These are phyloP conservation scores for Cephaloascus albidus DNA, from an alignment of 805 yeast species.

Conservation along the genomic window DNA sequence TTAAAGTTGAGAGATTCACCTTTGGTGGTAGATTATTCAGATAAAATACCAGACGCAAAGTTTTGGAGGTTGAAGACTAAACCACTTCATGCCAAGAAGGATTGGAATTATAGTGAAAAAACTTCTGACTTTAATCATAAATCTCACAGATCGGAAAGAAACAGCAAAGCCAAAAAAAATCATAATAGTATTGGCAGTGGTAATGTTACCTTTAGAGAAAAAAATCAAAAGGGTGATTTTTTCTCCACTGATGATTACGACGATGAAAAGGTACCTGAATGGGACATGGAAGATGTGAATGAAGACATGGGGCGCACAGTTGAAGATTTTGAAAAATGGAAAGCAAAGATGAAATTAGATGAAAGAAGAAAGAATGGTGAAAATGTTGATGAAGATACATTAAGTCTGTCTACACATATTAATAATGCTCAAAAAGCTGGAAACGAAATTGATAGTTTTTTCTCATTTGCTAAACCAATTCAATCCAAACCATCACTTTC, in stretches of 20 bases:
- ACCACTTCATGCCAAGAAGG: constrained; percentile 4
- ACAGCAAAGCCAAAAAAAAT: neutral
- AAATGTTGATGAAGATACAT: constrained; percentile 6
- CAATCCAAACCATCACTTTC: neutral
- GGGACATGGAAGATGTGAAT: constrained; percentile 22
- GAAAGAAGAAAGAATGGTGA: constrained; percentile 39
- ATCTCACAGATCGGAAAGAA: neutral
- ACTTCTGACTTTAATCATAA: neutral
- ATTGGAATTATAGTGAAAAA: constrained; percentile 1
- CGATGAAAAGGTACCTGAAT: constrained; percentile 17
- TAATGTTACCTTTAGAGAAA: constrained; percentile 9
- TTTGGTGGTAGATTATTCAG: constrained; percentile 17
- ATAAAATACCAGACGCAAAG: constrained; percentile 32
- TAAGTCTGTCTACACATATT: constrained; percentile 3
- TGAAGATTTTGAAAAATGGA: constrained; percentile 54
- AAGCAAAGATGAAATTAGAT: constrained; percentile 40
- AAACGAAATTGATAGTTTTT: constrained; percentile 33
- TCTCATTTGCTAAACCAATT: constrained; percentile 20
- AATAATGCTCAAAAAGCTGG: constrained; percentile 12
- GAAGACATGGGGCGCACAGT: constrained; percentile 40
- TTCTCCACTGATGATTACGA: constrained; percentile 20
- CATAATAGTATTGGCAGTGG: constrained; percentile 3
- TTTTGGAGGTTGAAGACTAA: constrained; percentile 36
- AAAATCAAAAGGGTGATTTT: constrained; percentile 11
- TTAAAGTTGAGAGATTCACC: constrained; percentile 25